Conservation (phyloP, 805 yeast genomes). For the Kodamaea lidongshanica region DNA sequence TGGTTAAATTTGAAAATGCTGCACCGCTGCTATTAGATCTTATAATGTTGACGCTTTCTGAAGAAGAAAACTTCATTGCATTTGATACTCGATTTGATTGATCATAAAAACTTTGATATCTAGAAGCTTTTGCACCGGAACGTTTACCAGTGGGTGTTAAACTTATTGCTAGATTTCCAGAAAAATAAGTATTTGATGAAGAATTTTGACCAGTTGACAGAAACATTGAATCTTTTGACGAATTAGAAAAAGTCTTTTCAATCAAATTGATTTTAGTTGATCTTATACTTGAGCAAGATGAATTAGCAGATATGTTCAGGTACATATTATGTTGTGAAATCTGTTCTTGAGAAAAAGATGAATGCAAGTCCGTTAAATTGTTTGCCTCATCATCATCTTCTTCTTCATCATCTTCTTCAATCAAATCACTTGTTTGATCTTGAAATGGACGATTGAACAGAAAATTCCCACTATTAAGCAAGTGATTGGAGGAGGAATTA, state of each 20-base stretch:
- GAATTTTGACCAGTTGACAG: not conserved
- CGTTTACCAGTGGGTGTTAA: conserved; percentile 21
- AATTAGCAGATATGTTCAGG: conserved; percentile 25
- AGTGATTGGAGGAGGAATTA: conserved; percentile 6
- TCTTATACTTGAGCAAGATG: conserved; percentile 29
- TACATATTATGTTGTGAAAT: conserved; percentile 2
- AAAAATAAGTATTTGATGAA: conserved; percentile 3
- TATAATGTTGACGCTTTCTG: conserved; percentile 23
- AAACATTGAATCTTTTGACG: conserved; percentile 24
- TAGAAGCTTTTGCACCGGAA: conserved; percentile 39
- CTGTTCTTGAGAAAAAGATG: conserved; percentile 6
- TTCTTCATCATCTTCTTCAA: conserved; percentile 17
- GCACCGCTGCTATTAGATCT: conserved; percentile 12
- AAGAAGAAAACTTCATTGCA: conserved; percentile 33
- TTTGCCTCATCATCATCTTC: conserved; percentile 10
- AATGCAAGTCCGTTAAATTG: conserved; percentile 6
- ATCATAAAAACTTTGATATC: conserved; percentile 45
- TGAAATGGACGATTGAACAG: conserved; percentile 27
- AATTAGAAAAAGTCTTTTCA: conserved; percentile 30
- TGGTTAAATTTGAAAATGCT: not conserved
- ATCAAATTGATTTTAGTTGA: conserved; percentile 13
- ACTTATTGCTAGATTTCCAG: conserved; percentile 4
- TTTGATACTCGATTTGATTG: conserved; percentile 38
- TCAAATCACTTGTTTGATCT: conserved; percentile 18
- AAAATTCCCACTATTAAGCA: conserved; percentile 10